Evolutionary conservation across 192 early-diverging fungal genomes (phyloP).

Genomic region (Phycomyces blakesleeanus): DNA sequence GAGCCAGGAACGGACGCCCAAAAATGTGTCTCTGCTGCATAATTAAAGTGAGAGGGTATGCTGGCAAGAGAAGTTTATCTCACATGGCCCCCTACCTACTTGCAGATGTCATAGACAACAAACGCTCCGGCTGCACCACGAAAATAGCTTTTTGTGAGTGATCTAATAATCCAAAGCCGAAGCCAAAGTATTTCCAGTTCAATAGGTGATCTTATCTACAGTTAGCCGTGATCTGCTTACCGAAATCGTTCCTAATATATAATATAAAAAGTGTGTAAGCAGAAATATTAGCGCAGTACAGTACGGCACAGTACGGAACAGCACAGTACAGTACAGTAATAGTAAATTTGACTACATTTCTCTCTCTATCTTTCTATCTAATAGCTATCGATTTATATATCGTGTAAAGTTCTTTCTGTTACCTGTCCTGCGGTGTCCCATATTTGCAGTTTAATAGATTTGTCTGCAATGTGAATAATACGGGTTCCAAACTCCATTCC

Average conservation of each 20-base stretch:
- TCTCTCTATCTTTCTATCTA: no score
- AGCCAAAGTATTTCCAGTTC: background rate
- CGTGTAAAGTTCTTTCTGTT: no score
- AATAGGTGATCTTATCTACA: background rate
- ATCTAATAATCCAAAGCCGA: conserved; percentile 43
- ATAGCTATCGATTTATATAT: no score
- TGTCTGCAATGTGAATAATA: conserved; percentile 61
- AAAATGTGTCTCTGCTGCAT: conserved; percentile 55
- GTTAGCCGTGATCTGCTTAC: conserved; percentile 15
- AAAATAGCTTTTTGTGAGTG: conserved; percentile 77
- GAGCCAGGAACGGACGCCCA: conserved; percentile 62
- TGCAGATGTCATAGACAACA: conserved; percentile 78
- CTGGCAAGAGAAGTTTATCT: conserved; percentile 5
- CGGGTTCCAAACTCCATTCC: conserved; percentile 79
- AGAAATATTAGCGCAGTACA: background rate
- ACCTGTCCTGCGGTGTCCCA: conserved; percentile 77
- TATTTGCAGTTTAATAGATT: conserved; percentile 67
- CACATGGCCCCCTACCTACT: conserved; percentile 36
- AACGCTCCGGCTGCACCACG: conserved; percentile 76
- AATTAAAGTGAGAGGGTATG: background rate
- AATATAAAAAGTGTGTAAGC: background rate
- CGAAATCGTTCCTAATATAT: conserved; percentile 45
- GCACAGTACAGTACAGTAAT: no score
- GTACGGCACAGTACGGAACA: no score
- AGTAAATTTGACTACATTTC: no score